phyloP scores from a whole-genome alignment of 2,329 filamentous ascomycete genomes.

The Diaporthe vexans region DNA sequence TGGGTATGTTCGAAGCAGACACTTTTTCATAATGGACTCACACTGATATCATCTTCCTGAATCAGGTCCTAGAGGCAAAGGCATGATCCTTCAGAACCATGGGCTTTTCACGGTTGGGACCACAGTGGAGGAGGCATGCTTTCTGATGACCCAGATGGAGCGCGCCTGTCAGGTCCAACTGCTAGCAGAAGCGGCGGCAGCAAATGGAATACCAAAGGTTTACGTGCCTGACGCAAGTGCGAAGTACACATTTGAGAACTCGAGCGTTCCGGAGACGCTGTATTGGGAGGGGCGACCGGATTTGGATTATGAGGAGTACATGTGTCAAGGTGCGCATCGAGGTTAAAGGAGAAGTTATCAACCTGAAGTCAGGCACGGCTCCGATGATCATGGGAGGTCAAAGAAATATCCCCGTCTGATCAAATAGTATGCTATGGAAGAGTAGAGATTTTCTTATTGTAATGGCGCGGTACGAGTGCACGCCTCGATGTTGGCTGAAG shows the following conservation, averaged over 20 bases:
- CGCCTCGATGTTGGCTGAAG: too few relatives aligned
- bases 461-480: not conserved
- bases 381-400: too few relatives aligned
- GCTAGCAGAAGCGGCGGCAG: not conserved
- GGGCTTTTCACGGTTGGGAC: constrained; percentile 73
- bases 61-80: constrained; percentile 46
- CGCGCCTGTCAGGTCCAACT: constrained; percentile 27
- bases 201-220: not conserved
- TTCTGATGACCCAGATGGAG: constrained; percentile 64
- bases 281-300: constrained; percentile 2
- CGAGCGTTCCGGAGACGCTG: not conserved
- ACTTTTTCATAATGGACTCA: not conserved
- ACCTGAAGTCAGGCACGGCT: too few relatives aligned
- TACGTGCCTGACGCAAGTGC: not conserved
- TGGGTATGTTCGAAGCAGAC: constrained; percentile 57
- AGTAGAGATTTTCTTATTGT: not conserved
- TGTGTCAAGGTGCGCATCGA: not conserved
- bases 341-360: not conserved
- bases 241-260: constrained; percentile 7
- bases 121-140: constrained; percentile 78
- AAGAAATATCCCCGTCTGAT: too few relatives aligned
- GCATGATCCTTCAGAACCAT: constrained; percentile 70
- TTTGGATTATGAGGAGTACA: not conserved
- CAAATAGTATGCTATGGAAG: too few relatives aligned
- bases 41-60: constrained; percentile 52